These are phyloP conservation scores for Saxispiralis lemnorum DNA, from an alignment of 495 filamentous ascomycete genomes.

Conservation along the genomic window DNA sequence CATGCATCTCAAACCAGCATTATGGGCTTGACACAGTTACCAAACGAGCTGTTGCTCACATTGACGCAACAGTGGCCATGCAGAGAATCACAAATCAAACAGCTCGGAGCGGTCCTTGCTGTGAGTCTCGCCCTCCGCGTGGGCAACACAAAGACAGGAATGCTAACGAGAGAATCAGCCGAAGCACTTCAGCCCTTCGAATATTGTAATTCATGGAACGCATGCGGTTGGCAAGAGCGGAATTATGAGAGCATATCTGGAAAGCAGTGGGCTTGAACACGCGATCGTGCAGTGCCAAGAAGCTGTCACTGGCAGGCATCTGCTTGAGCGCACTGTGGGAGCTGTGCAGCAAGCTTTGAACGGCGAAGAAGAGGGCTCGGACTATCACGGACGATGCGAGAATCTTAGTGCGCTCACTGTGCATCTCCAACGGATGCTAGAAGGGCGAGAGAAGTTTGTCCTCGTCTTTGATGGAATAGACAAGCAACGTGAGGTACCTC, in stretches of 20 bases:
- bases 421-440: slow-evolving; percentile 39
- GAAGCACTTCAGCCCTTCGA: slow-evolving; percentile 30
- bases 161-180: slow-evolving; percentile 20
- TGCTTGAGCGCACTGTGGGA: slow-evolving; percentile 51
- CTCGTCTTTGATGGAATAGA: slow-evolving; percentile 88
- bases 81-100: slow-evolving; percentile 22
- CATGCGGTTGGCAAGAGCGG: slow-evolving; percentile 80
- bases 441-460: slow-evolving; percentile 41
- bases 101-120: slow-evolving; percentile 18
- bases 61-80: slow-evolving; percentile 19
- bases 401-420: slow-evolving; percentile 55
- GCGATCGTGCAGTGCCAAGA: slow-evolving; percentile 63
- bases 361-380: slow-evolving; percentile 22
- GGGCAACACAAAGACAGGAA: too few species aligned
- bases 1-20: not conserved
- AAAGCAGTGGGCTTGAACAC: slow-evolving; percentile 35
- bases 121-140: slow-evolving; percentile 7
- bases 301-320: slow-evolving; percentile 77
- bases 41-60: slow-evolving; percentile 12
- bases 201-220: slow-evolving; percentile 67
- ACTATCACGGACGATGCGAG: slow-evolving; percentile 46
- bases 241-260: slow-evolving; percentile 46
- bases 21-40: slow-evolving; percentile 10
- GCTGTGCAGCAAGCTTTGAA: slow-evolving; percentile 31
- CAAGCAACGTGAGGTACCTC: slow-evolving; percentile 59